Base-by-base conservation (phyloP, 805 yeast genomes). In the Saccharomycopsis lassenensis region DNA sequence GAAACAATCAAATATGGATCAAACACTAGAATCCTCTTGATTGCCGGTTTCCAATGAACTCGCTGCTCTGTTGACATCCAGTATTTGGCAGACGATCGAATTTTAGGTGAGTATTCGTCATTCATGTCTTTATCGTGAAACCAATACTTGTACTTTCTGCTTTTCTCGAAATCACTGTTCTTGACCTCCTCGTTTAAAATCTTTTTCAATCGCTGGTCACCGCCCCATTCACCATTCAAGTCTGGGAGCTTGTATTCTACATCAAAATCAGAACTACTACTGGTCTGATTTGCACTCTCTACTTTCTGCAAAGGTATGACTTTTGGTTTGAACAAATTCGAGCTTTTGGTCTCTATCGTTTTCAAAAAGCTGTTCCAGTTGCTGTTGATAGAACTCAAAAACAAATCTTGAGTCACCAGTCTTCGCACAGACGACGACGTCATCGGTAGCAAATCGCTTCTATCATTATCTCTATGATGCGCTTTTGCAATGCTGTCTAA, bases 1-100 rank as follows among this genome's bases (percentile, higher is more conserved):
- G 79, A 66, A 33, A 89, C 61, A 1, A 96, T 95, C 8, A 86
- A 66, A 47, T 82, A 77, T 14, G 94, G 87, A 52, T 82, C 85
- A 44, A 74, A 72, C 37, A 82, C 66, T 22, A 87, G 58, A 19
- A 79, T 58, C 30, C 75, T 63, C 37, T 62, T 62, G 7, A 86
- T 47, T 22, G 68, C 63, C 2, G 91, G 83, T 37, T 68, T 61
- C 73, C 84, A 68, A 45, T 71, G 74, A 38, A 69, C 70, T 41
- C 77, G 63, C 41, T 69, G 78, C 50, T 63, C 76, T 40, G 67
- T 62, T 41, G 77, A 66, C 75, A 71, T 69, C 84, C 83, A 77
- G 51, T 74, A 75, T 5, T 75, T 74, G 0, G 82, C 82, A 39
- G 65, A 66, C 11, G 77, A 65, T 33, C 72, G 54, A 26, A 70